These are phyloP conservation scores for Teratosphaeriaceae sp. DNA, from an alignment of 2,329 filamentous ascomycete species.

Conservation along the genomic window DNA sequence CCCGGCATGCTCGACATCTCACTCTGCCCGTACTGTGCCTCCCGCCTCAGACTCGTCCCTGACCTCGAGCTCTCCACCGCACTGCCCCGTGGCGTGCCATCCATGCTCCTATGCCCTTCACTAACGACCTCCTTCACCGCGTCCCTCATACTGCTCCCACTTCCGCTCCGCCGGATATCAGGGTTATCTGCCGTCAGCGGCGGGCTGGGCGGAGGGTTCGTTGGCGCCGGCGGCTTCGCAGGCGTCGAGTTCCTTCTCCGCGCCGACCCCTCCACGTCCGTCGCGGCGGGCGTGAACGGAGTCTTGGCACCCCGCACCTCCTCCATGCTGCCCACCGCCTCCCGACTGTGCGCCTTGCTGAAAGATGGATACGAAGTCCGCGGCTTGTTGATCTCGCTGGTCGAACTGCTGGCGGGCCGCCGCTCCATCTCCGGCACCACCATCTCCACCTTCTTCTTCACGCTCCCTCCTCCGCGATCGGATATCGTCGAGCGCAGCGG, in stretches of 20 bases:
- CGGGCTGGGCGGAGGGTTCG: conserved; percentile 40
- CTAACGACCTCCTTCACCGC: conserved; percentile 32
- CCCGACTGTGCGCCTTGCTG: conserved; percentile 88
- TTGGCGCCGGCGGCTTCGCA: conserved; percentile 13
- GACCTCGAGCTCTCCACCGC: conserved; percentile 34
- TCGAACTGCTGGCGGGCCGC: conserved; percentile 29
- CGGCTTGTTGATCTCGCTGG: conserved; percentile 31
- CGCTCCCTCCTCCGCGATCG: conserved; percentile 6
- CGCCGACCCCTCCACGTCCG: conserved; percentile 32
- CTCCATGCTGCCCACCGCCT: conserved; percentile 60
- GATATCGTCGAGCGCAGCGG: conserved; percentile 14
- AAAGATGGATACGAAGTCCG: conserved; percentile 69
- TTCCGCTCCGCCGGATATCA: conserved; percentile 39
- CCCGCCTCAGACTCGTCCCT: conserved; percentile 37
- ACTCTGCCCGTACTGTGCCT: conserved; percentile 31
- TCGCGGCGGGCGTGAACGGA: conserved; percentile 35
- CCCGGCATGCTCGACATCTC: conserved; percentile 36
- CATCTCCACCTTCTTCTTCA: conserved; percentile 30
- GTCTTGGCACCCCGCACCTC: conserved; percentile 27
- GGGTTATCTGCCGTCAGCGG: conserved; percentile 40
- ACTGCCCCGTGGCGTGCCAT: conserved; percentile 30
- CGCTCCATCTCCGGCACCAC: conserved; percentile 43
- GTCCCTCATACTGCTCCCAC: conserved; percentile 38
- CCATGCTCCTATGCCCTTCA: conserved; percentile 35
- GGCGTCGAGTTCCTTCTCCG: conserved; percentile 24